Percentiles rank a stretch among this genome's conserved stretches.
These are phyloP conservation scores for Jaapia argillacea DNA, from an alignment of 768 basidiomycete species.

Conservation along the genomic window DNA sequence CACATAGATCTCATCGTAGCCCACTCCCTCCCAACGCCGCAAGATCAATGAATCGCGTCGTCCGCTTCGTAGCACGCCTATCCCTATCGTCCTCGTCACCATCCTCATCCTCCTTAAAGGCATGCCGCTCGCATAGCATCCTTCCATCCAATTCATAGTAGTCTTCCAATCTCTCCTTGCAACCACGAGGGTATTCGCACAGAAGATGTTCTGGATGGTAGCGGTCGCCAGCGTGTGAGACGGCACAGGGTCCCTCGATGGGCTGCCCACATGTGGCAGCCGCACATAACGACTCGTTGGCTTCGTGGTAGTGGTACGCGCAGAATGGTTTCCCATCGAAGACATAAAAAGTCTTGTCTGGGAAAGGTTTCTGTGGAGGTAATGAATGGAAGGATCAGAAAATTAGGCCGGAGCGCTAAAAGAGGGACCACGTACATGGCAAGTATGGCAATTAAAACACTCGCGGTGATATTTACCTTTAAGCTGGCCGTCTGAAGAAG, in stretches of 20 bases:
- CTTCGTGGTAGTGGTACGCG: conserved; percentile 88
- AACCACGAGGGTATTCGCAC: conserved; percentile 49
- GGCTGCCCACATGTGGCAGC: conserved; percentile 72
- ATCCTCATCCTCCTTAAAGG: conserved; percentile 20
- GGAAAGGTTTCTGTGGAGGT: conserved; percentile 65
- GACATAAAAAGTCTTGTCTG: conserved; percentile 87
- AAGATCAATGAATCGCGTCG: conserved; percentile 76
- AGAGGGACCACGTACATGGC: conserved; percentile 42
- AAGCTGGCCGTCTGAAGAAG: conserved; percentile 84
- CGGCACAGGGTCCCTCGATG: conserved; percentile 89
- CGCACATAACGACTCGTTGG: conserved; percentile 82
- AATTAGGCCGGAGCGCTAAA: conserved; percentile 3
- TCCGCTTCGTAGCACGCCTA: conserved; percentile 57
- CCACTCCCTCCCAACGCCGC: conserved; percentile 17
- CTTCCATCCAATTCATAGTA: conserved; percentile 86
- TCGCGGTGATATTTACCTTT: conserved; percentile 92
- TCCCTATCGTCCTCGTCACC: conserved; percentile 9
- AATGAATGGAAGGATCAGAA: conserved; percentile 3
- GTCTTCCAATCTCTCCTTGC: conserved; percentile 56
- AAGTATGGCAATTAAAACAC: conserved; percentile 84
- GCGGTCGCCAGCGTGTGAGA: conserved; percentile 69
- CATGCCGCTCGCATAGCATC: conserved; percentile 85
- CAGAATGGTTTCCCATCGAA: conserved; percentile 86
- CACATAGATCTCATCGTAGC: conserved; percentile 12
- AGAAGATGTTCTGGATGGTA: conserved; percentile 86